Percentiles rank a stretch among this genome's conserved stretches.
These are phyloP conservation scores for Diutina catenulata DNA, from an alignment of 1,139 yeast species.

Conservation along the genomic window DNA sequence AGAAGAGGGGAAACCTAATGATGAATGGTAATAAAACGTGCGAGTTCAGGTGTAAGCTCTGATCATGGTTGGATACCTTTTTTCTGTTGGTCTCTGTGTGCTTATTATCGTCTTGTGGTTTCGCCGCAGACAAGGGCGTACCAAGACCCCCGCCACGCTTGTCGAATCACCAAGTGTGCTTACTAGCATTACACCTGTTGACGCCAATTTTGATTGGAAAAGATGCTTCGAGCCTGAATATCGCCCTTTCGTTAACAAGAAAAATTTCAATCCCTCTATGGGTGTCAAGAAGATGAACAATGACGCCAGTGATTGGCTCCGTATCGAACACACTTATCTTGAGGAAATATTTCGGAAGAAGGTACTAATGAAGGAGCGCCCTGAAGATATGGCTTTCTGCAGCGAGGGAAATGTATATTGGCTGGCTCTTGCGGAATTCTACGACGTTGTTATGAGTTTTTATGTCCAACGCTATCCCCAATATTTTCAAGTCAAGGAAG, in stretches of 20 bases:
- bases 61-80: no score
- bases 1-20: no score
- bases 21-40: no score
- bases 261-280: slow-evolving; percentile 27
- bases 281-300: slow-evolving; percentile 20
- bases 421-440: slow-evolving; percentile 23
- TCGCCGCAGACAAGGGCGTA: not conserved
- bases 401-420: slow-evolving; percentile 12
- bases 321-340: slow-evolving; percentile 25
- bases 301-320: slow-evolving; percentile 25
- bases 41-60: no score
- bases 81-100: not conserved
- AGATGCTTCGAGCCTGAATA: slow-evolving; percentile 7
- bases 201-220: slow-evolving; percentile 8
- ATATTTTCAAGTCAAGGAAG: slow-evolving; percentile 14
- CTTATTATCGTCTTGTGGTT: not conserved
- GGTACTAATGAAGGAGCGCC: slow-evolving; percentile 12
- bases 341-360: slow-evolving; percentile 15
- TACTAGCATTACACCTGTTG: slow-evolving; percentile 7
- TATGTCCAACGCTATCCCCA: slow-evolving; percentile 23
- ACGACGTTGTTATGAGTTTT: slow-evolving; percentile 17
- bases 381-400: slow-evolving; percentile 16
- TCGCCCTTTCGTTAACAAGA: slow-evolving; percentile 16
- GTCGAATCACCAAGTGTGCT: not conserved
- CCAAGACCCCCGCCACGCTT: not conserved